Conservation (phyloP, 1,284 basidiomycete genomes). For the Sporisorium sorghi region DNA sequence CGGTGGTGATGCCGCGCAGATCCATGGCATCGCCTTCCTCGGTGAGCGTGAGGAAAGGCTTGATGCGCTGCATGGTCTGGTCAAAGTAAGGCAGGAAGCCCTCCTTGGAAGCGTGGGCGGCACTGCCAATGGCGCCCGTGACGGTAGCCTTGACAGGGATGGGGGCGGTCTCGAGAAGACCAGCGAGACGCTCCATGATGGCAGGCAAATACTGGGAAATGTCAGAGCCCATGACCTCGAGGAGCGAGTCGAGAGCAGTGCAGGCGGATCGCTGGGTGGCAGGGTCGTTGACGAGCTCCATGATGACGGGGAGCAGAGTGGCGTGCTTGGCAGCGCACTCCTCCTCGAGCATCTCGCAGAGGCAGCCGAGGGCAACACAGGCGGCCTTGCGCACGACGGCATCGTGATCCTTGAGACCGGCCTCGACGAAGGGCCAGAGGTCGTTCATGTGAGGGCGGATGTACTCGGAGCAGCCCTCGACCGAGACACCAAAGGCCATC, state of each 20-base stretch:
- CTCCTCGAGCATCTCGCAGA: constrained; percentile 98
- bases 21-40: constrained; percentile 84
- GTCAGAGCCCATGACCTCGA: constrained; percentile 91
- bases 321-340: constrained; percentile 88
- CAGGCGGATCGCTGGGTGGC: constrained; percentile 91
- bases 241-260: constrained; percentile 93
- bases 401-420: constrained; percentile 86
- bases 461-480: constrained; percentile 97
- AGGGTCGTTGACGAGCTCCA: constrained; percentile 82
- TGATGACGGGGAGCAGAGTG: constrained; percentile 80
- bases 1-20: constrained; percentile 96
- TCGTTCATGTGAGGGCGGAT: constrained; percentile 92
- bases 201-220: constrained; percentile 90
- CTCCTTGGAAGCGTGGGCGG: constrained; percentile 95
- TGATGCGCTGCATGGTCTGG: constrained; percentile 88
- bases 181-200: constrained; percentile 94
- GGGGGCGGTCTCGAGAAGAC: constrained; percentile 87
- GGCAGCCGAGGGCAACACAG: constrained; percentile 92
- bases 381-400: constrained; percentile 90
- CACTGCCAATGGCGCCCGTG: constrained; percentile 96
- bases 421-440: constrained; percentile 94
- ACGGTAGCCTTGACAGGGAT: constrained; percentile 91
- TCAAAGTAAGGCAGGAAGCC: constrained; percentile 95
- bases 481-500: constrained; percentile 93
- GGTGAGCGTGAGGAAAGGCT: constrained; percentile 84